Base-by-base conservation (phyloP, 176 grass and related monocot genomes). In the Musa acuminata region DNA sequence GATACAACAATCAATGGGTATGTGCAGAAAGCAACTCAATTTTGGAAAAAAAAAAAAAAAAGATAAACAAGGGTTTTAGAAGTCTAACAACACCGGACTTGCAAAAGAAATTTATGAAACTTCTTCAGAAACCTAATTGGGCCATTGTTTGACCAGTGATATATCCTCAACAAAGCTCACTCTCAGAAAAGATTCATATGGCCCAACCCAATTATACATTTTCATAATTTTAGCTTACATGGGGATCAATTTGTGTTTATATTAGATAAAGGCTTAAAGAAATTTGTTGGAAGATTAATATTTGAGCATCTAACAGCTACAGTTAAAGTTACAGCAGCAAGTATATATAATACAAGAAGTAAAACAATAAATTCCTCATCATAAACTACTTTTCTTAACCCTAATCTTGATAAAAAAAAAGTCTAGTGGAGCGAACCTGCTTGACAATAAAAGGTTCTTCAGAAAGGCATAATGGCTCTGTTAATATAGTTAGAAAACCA, bases 401-500 rank as follows among this genome's bases (percentile, higher is more conserved):
- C 8, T 58, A 79, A 79, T 69, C 9, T 70, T 21, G 55, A 70
- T 21, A 68, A 57, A 43, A 29, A 35, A 79, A 79, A 22, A 1
- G n/a, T n/a, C 8, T 7, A 2, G 25, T 14, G 16, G 27, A 55
- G 83, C 7, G 13, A 80, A 93, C 95, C 86, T 64, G 87, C 80
- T 79, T 88, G 64, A 98, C 95, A 82, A 91, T 90, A 75, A 87
- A 91, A 13, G 95, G 89, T 76, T 98, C 95, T 70, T 29, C 53
- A 0, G 80, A 76, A 57, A 87, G 85, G 76, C 64, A 85, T 59
- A 98, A 77, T 49, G 95, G 95, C 59, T 98, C 88, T 76, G 90
- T 87, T 72, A 93, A 83, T 29, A 93, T 82, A 67, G 95, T 98
- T 75, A 98, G 82, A 79, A 89, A 98, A 52, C 90, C 90, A 82